These are phyloP conservation scores for Ophiocordyceps sinensis DNA, from an alignment of 2,329 filamentous ascomycete species.

Conservation along the genomic window DNA sequence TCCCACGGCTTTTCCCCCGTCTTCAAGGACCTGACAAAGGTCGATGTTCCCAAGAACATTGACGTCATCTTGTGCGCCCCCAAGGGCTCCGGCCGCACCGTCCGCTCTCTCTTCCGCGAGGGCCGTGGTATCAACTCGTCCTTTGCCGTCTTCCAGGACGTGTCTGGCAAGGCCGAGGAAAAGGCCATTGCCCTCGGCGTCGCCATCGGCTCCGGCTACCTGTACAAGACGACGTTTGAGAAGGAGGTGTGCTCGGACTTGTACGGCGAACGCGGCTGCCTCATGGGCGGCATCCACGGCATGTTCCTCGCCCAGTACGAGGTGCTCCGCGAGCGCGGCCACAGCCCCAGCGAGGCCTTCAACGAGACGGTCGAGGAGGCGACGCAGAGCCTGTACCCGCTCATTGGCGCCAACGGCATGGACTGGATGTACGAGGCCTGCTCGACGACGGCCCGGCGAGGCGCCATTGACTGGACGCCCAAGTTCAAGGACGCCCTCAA, in stretches of 20 bases:
- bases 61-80: conserved; percentile 99
- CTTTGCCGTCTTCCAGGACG: conserved; percentile 95
- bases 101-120: conserved; percentile 97
- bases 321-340: conserved; percentile 96
- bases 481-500: conserved; percentile 97
- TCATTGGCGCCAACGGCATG: conserved; percentile 97
- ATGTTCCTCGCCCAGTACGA: conserved; percentile 99
- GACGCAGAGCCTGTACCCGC: conserved; percentile 91
- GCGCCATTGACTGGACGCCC: conserved; percentile 97
- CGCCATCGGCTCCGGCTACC: conserved; percentile 92
- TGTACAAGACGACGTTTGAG: conserved; percentile 99
- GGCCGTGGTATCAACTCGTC: conserved; percentile 99
- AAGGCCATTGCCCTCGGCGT: conserved; percentile 95
- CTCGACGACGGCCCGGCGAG: conserved; percentile 95
- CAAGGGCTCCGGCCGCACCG: conserved; percentile 97
- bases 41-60: conserved; percentile 88
- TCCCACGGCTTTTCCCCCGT: conserved; percentile 99
- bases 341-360: conserved; percentile 96
- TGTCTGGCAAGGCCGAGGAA: conserved; percentile 95
- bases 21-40: conserved; percentile 99
- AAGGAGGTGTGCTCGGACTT: conserved; percentile 99
- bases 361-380: conserved; percentile 99
- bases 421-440: conserved; percentile 99
- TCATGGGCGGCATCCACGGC: conserved; percentile 99
- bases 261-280: conserved; percentile 98